Evolutionary conservation across 2,329 filamentous ascomycete genomes (phyloP).

Genomic region (Metarhizium album): DNA sequence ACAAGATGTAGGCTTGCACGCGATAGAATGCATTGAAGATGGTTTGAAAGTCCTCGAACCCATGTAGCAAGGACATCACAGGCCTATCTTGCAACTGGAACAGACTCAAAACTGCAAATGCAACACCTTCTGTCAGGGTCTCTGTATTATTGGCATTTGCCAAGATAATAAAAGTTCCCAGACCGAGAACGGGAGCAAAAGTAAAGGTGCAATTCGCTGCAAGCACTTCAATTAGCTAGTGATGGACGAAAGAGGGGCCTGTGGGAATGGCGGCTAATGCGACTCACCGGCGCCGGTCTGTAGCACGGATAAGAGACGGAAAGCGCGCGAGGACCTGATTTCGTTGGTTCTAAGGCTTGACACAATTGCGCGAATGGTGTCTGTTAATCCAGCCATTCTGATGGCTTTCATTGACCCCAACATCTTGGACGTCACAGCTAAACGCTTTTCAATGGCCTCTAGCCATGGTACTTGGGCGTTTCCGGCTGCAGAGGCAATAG

Average conservation of each 20-base stretch:
- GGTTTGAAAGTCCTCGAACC: conserved; percentile 12
- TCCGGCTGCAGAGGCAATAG: conserved; percentile 12
- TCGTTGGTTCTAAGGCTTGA: conserved; percentile 25
- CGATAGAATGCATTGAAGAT: conserved; percentile 12
- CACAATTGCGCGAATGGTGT: conserved; percentile 20
- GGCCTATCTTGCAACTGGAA: conserved; percentile 13
- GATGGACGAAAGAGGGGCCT: background rate
- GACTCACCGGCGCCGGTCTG: conserved; percentile 5
- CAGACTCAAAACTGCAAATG: conserved; percentile 12
- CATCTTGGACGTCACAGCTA: conserved; percentile 14
- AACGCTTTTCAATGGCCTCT: conserved; percentile 16
- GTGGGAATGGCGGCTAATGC: background rate
- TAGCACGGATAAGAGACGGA: conserved; percentile 12
- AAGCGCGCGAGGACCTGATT: conserved; percentile 19
- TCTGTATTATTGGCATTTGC: conserved; percentile 5
- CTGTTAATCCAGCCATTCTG: conserved; percentile 30
- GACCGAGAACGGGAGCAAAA: conserved; percentile 12
- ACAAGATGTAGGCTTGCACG: conserved; percentile 12
- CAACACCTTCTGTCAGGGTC: conserved; percentile 11
- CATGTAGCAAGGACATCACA: conserved; percentile 10
- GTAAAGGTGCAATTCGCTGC: conserved; percentile 5
- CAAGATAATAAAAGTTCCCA: conserved; percentile 10
- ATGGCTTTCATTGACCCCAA: conserved; percentile 26
- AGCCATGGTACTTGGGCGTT: conserved; percentile 16
- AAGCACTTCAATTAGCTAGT: conserved; percentile 2